These are phyloP conservation scores for Paraphaeosphaeria minitans DNA, from an alignment of 2,329 filamentous ascomycete genomes.

Conservation along the genomic window DNA sequence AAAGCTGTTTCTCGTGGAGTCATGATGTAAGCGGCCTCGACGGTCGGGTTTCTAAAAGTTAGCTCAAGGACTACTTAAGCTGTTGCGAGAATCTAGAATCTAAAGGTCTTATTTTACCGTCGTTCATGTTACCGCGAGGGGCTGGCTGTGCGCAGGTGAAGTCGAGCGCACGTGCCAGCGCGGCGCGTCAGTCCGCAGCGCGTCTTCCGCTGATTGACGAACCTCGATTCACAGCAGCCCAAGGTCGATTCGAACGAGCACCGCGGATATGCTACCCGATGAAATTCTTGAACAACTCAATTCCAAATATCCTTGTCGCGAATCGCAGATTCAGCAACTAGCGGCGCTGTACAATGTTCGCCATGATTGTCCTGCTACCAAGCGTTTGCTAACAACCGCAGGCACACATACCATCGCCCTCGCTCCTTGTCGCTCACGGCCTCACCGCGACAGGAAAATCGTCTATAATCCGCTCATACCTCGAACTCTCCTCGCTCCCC, in stretches of 20 bases:
- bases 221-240: background rate
- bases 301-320: slow-evolving; percentile 49
- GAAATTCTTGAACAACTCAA: slow-evolving; percentile 44
- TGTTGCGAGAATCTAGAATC: too few relatives aligned
- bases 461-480: slow-evolving; percentile 67
- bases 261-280: slow-evolving; percentile 44
- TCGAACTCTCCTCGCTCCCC: slow-evolving; percentile 57
- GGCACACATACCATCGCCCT: slow-evolving; percentile 70
- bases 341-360: slow-evolving; percentile 52
- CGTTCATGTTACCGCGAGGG: too few relatives aligned
- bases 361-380: background rate
- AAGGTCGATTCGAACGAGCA: background rate
- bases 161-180: slow-evolving; percentile 14
- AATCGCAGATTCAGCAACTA: slow-evolving; percentile 55
- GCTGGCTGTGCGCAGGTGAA: background rate
- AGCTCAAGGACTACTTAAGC: too few relatives aligned
- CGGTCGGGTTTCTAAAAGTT: too few relatives aligned
- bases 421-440: slow-evolving; percentile 80
- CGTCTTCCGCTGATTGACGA: background rate
- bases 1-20: too few relatives aligned
- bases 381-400: slow-evolving; percentile 43
- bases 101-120: too few relatives aligned
- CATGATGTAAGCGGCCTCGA: too few relatives aligned
- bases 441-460: slow-evolving; percentile 88
- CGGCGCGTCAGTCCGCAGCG: slow-evolving; percentile 12